phyloP scores from a whole-genome alignment of 345 rosid genomes.

The Tarenaya hassleriana region DNA sequence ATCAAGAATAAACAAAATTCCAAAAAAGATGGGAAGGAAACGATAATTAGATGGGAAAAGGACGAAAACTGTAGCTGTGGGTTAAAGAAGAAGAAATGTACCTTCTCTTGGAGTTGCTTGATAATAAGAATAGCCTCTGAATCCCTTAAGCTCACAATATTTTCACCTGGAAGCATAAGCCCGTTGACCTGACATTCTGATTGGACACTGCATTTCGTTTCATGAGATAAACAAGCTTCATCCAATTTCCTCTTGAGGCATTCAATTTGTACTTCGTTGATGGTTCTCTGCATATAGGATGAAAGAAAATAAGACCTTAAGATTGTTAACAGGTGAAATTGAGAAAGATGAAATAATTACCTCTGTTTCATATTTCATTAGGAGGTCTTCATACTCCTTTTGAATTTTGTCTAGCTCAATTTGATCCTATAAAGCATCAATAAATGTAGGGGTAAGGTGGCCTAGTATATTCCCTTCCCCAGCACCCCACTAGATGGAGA shows the following conservation, averaged over 20 bases:
- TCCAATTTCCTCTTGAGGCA: conserved; percentile 48
- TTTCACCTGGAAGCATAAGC: conserved; percentile 29
- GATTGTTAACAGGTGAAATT: conserved; percentile 2
- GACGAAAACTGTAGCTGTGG: not conserved
- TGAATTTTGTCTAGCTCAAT: conserved; percentile 39
- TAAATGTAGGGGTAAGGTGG: too few relatives aligned
- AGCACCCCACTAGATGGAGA: too few relatives aligned
- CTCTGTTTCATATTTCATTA: conserved; percentile 57
- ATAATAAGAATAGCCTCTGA: conserved; percentile 60
- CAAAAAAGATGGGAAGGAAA: conserved; percentile 16
- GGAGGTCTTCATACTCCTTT: conserved; percentile 62
- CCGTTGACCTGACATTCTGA: conserved; percentile 20
- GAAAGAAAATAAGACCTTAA: conserved; percentile 13
- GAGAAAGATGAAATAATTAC: conserved; percentile 32
- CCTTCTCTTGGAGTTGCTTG: conserved; percentile 92
- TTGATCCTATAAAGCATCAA: conserved; percentile 43
- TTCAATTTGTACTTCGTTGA: conserved; percentile 56
- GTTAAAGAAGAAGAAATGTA: conserved; percentile 24
- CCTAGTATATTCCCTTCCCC: too few relatives aligned
- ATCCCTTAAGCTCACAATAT: conserved; percentile 38
- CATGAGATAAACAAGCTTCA: conserved; percentile 29
- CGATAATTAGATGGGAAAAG: conserved; percentile 5
- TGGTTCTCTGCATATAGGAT: conserved; percentile 42
- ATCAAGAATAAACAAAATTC: conserved; percentile 15
- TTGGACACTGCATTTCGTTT: conserved; percentile 24